Conservation (phyloP, 1,139 yeast species). For the Pichia sp. region DNA sequence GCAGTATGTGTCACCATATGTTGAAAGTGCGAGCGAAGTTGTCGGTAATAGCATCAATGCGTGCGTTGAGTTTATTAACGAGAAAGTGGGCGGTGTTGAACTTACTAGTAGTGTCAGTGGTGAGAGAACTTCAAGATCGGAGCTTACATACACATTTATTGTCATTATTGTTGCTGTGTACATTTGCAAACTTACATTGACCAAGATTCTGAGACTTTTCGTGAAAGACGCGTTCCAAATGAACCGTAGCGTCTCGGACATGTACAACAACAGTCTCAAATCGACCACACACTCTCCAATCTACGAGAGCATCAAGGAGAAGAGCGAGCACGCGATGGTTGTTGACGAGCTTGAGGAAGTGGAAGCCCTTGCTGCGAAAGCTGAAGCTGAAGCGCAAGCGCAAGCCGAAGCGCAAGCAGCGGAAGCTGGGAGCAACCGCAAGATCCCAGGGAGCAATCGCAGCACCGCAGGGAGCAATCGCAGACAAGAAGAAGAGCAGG, state of each 20-base stretch:
- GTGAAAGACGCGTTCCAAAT: conserved; percentile 22
- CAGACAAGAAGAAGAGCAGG: conserved; percentile 6
- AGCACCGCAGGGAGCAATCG: conserved; percentile 4
- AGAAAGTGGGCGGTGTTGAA: background rate
- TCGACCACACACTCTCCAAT: conserved; percentile 5
- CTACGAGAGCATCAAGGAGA: conserved; percentile 12
- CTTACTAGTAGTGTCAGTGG: too few species aligned
- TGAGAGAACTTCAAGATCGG: conserved; percentile 3
- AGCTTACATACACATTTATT: conserved; percentile 14
- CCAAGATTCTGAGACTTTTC: conserved; percentile 13
- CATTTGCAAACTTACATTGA: conserved; percentile 12
- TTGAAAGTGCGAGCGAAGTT: conserved; percentile 6
- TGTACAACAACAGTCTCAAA: conserved; percentile 17
- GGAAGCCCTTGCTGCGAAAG: conserved; percentile 12
- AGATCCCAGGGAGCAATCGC: conserved; percentile 14
- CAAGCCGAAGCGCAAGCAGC: background rate
- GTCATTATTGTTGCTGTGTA: conserved; percentile 16
- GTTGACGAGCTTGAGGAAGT: conserved; percentile 14
- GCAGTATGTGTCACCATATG: conserved; percentile 9
- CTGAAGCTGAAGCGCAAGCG: background rate
- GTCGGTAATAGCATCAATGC: background rate
- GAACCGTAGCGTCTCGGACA: conserved; percentile 18
- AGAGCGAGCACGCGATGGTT: conserved; percentile 4
- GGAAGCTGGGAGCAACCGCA: conserved; percentile 13
- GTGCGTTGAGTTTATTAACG: background rate